A percentile compares a stretch with the other conserved stretches of the same genome.
These are phyloP conservation scores for Kentomonas sorsogonicus DNA, from an alignment of 208 protist genomes.

Conservation along the genomic window DNA sequence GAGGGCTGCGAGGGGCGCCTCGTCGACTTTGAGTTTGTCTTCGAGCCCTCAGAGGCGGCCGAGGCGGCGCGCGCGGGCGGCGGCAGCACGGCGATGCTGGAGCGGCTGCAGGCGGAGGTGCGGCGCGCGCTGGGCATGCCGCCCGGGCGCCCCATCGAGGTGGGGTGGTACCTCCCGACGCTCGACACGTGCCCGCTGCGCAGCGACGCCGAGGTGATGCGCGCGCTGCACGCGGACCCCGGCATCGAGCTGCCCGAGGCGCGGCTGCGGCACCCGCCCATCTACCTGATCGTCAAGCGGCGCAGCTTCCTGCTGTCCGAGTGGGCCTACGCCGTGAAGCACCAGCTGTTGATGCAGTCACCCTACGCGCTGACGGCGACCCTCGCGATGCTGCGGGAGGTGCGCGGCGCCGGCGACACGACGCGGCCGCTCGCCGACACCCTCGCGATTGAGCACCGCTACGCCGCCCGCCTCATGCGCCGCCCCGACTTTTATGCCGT, in stretches of 20 bases:
- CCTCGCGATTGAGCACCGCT: constrained; percentile 70
- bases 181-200: constrained; percentile 75
- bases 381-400: constrained; percentile 65
- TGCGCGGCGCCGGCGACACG: constrained; percentile 73
- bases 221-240: constrained; percentile 75
- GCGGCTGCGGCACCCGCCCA: constrained; percentile 71
- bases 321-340: constrained; percentile 88
- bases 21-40: constrained; percentile 81
- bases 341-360: constrained; percentile 83
- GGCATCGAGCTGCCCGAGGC: constrained; percentile 66
- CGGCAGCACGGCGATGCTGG: constrained; percentile 18
- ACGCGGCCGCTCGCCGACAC: constrained; percentile 63
- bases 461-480: constrained; percentile 49
- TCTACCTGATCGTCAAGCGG: constrained; percentile 86
- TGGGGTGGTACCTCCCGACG: constrained; percentile 86
- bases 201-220: constrained; percentile 68
- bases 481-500: constrained; percentile 80
- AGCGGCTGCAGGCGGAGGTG: constrained; percentile 37
- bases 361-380: constrained; percentile 79
- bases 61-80: constrained; percentile 1
- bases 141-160: constrained; percentile 46
- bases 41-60: constrained; percentile 26
- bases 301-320: constrained; percentile 74
- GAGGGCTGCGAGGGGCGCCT: constrained; percentile 85
- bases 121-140: constrained; percentile 53